Evolutionary conservation across 768 basidiomycete species (phyloP), one percentile per base, ranked within the genome.

Genomic region (Lactarius akahatsu): DNA sequence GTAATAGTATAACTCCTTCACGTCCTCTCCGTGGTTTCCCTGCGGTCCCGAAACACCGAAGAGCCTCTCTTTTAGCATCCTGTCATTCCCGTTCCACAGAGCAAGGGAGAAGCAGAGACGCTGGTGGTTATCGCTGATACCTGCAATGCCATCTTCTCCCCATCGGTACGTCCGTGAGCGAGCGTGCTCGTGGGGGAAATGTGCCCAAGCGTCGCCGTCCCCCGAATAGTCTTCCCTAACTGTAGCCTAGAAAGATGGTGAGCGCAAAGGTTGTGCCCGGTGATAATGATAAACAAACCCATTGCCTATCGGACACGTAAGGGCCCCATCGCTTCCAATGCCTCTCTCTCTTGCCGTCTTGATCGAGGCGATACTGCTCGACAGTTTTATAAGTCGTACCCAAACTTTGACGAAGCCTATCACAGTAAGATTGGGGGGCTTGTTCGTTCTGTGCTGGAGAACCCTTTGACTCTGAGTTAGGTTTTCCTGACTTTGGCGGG

Each of bases 291-390:
- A 20, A 26, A 74, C 89, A 70, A 68, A 94, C 96, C 97, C 97
- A 99, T 82, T 98, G 97, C 65, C 97, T 84, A 77, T 99, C 97
- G 65, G 89, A 90, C 61, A 99, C 84, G 80, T 99, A 99, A 18
- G 97, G 97, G 23, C 97, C 97, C 96, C 96, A 98, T 72, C 93
- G 84, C 78, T 98, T 98, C 97, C 97, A 99, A 77, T 98, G 96
- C 59, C 83, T 83, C 70, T 92, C 88, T 71, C 86, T 89, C 59
- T 82, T 80, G 65, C 84, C 87, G 70, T 94, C 92, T 72, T 98
- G 91, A 58, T 86, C 78, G n/a, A 99, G 85, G 58, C 96, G 86
- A 76, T 90, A 81, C 70, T 86, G 86, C 79, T 99, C 96, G 28
- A 85, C 86, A 15, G 92, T 91, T 59, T 87, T 83, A 75, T 96